Conservation (phyloP, 495 filamentous ascomycete species). For the Filosporella fistucella region DNA sequence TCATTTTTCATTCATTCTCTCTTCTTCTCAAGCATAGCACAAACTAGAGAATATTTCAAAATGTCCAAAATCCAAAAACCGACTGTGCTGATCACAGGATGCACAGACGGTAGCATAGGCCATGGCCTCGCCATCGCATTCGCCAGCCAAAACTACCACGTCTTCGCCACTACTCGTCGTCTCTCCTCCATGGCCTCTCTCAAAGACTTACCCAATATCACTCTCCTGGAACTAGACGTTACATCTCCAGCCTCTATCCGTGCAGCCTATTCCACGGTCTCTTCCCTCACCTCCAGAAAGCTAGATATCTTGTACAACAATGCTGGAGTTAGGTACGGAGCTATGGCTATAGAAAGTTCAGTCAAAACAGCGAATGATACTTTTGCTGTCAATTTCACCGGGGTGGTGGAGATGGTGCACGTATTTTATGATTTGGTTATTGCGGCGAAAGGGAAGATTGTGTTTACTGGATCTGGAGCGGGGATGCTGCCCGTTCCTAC, state of each 20-base stretch:
- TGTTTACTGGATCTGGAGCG: conserved; percentile 3
- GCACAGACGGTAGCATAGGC: conserved; percentile 49
- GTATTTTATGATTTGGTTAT: conserved; percentile 5
- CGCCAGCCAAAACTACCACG: conserved; percentile 39
- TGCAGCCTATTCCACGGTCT: conserved; percentile 16
- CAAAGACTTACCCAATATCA: conserved; percentile 22
- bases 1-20: too few relatives aligned
- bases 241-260: conserved; percentile 24
- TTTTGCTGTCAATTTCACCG: conserved; percentile 7
- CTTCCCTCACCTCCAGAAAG: conserved; percentile 19
- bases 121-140: conserved; percentile 49
- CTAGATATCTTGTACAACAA: conserved; percentile 13
- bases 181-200: conserved; percentile 33
- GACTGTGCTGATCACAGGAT: conserved; percentile 43
- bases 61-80: too few relatives aligned
- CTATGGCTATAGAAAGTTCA: conserved; percentile 2
- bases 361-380: conserved; percentile 6
- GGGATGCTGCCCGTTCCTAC: conserved; percentile 3
- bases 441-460: conserved; percentile 5
- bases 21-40: too few relatives aligned
- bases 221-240: conserved; percentile 34
- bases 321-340: conserved; percentile 4
- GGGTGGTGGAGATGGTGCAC: neutral
- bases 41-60: too few relatives aligned
- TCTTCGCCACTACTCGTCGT: conserved; percentile 53